phyloP scores from a whole-genome alignment of 1,284 basidiomycete species.

The Cutaneotrichosporon cutaneum region DNA sequence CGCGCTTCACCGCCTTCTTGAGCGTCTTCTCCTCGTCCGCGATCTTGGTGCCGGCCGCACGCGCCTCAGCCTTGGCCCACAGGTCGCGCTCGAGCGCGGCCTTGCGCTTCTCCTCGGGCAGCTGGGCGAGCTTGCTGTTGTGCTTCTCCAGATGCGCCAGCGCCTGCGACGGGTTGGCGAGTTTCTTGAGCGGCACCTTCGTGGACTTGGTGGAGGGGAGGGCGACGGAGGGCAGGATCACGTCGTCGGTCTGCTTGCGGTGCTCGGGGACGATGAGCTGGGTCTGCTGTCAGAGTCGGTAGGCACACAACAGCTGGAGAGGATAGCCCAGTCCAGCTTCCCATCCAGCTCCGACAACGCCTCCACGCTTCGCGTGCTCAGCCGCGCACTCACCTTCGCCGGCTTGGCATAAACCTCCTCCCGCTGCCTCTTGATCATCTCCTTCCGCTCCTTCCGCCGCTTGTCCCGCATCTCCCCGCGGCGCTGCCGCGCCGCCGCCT shows the following conservation, averaged over 20 bases:
- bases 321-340: background rate
- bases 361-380: conserved; percentile 10
- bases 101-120: conserved; percentile 77
- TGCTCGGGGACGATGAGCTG: conserved; percentile 65
- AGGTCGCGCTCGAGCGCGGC: conserved; percentile 71
- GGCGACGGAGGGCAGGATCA: conserved; percentile 69
- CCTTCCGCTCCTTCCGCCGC: conserved; percentile 76
- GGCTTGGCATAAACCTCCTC: conserved; percentile 46
- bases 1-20: conserved; percentile 85
- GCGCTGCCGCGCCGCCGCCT: conserved; percentile 73
- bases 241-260: conserved; percentile 52
- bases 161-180: conserved; percentile 77
- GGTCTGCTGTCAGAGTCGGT: conserved; percentile 55
- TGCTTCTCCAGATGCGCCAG: conserved; percentile 72
- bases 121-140: conserved; percentile 66
- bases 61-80: conserved; percentile 81
- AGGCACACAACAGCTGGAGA: background rate
- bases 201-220: conserved; percentile 55
- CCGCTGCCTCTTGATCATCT: conserved; percentile 66
- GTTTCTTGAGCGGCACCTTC: conserved; percentile 54
- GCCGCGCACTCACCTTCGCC: conserved; percentile 40
- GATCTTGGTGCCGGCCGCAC: conserved; percentile 81
- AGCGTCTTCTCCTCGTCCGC: conserved; percentile 74
- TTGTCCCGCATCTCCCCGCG: conserved; percentile 78
- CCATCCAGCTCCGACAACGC: background rate